Conservation (phyloP, 2,329 filamentous ascomycete genomes). For the Fusarium dlaminii region DNA sequence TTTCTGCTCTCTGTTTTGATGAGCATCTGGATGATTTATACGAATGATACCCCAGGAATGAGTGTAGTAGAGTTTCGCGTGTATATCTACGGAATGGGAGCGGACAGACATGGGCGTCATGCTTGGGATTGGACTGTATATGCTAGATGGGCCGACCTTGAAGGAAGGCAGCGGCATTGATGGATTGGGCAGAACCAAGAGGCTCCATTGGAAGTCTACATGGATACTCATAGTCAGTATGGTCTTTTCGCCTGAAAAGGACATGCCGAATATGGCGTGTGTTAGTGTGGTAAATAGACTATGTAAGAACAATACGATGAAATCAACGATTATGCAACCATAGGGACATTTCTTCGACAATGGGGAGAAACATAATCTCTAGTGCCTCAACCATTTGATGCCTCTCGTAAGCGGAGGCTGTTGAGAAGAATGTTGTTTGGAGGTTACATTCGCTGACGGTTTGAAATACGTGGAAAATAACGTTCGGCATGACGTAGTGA, state of each 20-base stretch:
- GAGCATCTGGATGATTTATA: constrained; percentile 19
- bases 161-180: constrained; percentile 4
- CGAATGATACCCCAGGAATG: constrained; percentile 31
- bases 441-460: neutral
- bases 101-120: neutral
- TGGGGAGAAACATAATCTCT: neutral
- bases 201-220: neutral
- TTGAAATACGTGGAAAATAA: neutral
- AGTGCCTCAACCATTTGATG: neutral
- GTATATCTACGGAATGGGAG: constrained; percentile 1
- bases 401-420: neutral
- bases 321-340: neutral
- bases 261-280: neutral
- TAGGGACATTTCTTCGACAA: neutral
- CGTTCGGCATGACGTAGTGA: constrained; percentile 26
- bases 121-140: neutral
- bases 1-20: constrained; percentile 20
- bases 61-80: constrained; percentile 1
- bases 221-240: neutral
- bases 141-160: neutral
- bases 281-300: neutral
- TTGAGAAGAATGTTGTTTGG: neutral
- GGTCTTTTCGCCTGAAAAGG: neutral
- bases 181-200: neutral
- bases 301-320: neutral